Base-by-base conservation (phyloP, 129 eudicot genomes). In the Heracleum sosnowskyi region DNA sequence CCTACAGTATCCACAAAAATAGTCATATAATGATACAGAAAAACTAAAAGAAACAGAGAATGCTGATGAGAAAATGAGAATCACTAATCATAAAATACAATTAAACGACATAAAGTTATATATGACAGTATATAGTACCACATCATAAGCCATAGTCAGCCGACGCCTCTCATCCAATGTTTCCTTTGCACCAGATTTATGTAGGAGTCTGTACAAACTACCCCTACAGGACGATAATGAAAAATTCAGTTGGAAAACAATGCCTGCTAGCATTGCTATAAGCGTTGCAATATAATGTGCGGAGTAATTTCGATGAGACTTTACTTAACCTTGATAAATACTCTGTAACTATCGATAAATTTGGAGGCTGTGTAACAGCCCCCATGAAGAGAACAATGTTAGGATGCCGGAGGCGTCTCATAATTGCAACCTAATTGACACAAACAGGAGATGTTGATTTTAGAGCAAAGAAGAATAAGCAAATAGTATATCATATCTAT, bases 301-400 rank as follows among this genome's bases (percentile, higher is more conserved):
- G n/a, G 51, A 55, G 37, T 39, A 82, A 39, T 78, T 51, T 29
- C 64, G 42, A 72, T 36, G 64, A 80, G 81, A 63, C 15, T 47
- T 57, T 18, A 15, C 17, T 34, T 29, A 15, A 90, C 98, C 98
- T 91, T 77, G 97, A 89, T 76, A 94, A 82, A 82, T 91, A 94
- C 79, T 94, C 98, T 3, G 98, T 91, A 69, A 94, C 97, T 81
- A 94, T 94, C 28, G 98, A 92, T 82, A 94, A 81, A 81, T 94
- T 88, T 64, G 98, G 98, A 34, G 96, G 97, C 84, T 94, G 89
- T 36, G 92, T 91, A 22, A 94, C 98, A 51, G 96, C 97, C 55
- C 98, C 98, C 98, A 94, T 94, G 78, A 94, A 91, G 80, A 94
- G 96, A 80, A 94, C 98, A 42, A 94, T 91, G 83, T 94, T 94